Base-by-base conservation (phyloP, 768 basidiomycete genomes). In the Inosperma sp. region DNA sequence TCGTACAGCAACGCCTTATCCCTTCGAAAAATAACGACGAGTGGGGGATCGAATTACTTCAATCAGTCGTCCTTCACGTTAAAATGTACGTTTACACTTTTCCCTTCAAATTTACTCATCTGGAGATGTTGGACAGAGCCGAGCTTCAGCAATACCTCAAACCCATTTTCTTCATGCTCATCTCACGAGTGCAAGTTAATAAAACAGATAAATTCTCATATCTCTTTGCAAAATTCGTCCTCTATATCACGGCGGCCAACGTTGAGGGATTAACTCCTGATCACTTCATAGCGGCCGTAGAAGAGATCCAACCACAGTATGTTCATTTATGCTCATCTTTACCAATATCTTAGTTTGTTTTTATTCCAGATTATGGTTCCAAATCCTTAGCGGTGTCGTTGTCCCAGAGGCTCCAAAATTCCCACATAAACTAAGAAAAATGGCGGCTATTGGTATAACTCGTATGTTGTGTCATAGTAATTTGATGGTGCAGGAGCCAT, bases 191-290 rank as follows among this genome's bases (percentile, higher is more conserved):
- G 73, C 93, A 94, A 59, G 77, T 81, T 17, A 89, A 79, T 70
- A 93, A 93, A 68, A 95, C 93, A 16, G 86, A 93, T 57, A 87
- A 83, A 65, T 97, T 85, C 65, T 82, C 83, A 7, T 88, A 92
- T 65, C 76, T 83, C 42, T 87, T 97, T 63, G 77, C 88, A 4
- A 75, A 80, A 59, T 95, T 95, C 69, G 63, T 94, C 55, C 69
- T 86, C 25, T 88, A 83, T 66, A 72, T 77, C 17, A 79, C 88
- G 68, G 91, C 93, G 12, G 65, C 95, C 57, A 76, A 87, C 49
- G 79, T 82, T 21, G 79, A 82, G 2, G 86, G 84, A 5, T 70
- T 94, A 21, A 79, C 80, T 0, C 88, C 93, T 0, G 89, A 96
- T 61, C 86, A 80, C 56, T 64, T 95, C 41, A 82, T 94, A 54